Percentiles rank a stretch among this genome's conserved stretches.
Evolutionary conservation across 257 asterid genomes (phyloP).

Genomic region (Coffea eugenioides): DNA sequence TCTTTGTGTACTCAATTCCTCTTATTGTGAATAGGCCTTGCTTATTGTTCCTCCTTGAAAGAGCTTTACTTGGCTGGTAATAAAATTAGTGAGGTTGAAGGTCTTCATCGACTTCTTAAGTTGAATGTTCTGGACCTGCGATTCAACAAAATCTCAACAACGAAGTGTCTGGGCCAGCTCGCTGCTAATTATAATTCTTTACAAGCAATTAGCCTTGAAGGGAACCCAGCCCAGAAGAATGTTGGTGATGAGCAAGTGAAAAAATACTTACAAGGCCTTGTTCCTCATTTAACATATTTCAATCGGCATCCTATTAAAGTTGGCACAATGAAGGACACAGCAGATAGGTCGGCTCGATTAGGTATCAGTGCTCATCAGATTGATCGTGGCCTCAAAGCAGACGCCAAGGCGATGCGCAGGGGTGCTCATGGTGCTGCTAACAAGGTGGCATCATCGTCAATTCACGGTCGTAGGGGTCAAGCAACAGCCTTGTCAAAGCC

Average conservation of each 20-base stretch:
- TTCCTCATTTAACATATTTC: conserved; percentile 74
- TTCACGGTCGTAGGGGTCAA: conserved; percentile 63
- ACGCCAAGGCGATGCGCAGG: conserved; percentile 50
- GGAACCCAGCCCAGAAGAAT: conserved; percentile 94
- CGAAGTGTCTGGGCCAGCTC: conserved; percentile 94
- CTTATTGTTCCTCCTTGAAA: conserved; percentile 83
- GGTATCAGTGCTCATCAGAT: conserved; percentile 54
- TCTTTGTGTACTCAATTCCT: conserved; percentile 1
- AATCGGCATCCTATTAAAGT: conserved; percentile 71
- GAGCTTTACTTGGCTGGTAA: conserved; percentile 93
- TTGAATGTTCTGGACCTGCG: conserved; percentile 77
- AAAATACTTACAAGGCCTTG: conserved; percentile 74
- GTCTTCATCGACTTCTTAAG: conserved; percentile 95
- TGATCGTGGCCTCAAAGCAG: conserved; percentile 53
- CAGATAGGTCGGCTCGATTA: conserved; percentile 66
- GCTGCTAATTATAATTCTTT: conserved; percentile 89
- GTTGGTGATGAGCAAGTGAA: conserved; percentile 85
- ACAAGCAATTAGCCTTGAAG: conserved; percentile 90
- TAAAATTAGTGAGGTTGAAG: conserved; percentile 97
- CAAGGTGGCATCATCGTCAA: conserved; percentile 53
- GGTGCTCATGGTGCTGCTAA: conserved; percentile 48
- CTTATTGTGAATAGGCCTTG: conserved; percentile 58
- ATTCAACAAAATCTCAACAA: conserved; percentile 88
- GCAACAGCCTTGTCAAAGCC: conserved; percentile 41
- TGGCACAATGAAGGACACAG: conserved; percentile 58